Base-by-base conservation (phyloP, 2,329 filamentous ascomycete genomes). In the Rhynchosporium agropyri region DNA sequence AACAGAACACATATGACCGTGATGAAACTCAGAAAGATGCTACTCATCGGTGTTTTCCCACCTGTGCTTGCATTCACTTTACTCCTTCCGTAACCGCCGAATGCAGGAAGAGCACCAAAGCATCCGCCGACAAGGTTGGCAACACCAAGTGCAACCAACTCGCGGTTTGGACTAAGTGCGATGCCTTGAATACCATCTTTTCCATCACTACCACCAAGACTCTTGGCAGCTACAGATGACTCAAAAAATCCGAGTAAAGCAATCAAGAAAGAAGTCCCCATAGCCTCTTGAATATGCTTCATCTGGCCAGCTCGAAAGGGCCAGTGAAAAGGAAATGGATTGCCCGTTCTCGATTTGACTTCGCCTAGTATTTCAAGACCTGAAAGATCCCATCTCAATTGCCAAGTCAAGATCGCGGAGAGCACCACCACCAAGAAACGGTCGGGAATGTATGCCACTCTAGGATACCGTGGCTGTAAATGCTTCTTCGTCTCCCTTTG, bases 221-320 rank as follows among this genome's bases (percentile, higher is more conserved):
- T 94, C 77, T 98, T 98, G 42, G 95, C 95, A 0, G 95, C 95
- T 12, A 99, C 92, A 0, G 92, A 97, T 2, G 92, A 97, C 76
- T 99, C 95, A 71, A 99, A 99, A 77, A 99, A 99, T n/a, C 95
- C 95, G 0, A 99, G 86, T 29, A 99, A 82, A 0, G 93, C 92
- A 67, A 99, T 97, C 60, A 98, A 82, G 72, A 99, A 97, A 0
- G 92, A 90, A 0, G 95, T 98, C 58, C 91, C 89, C 83, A 98
- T 89, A 43, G 92, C 90, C 66, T 92, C 89, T 28, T 90, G 88
- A 60, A 96, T 90, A 73, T 97, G 89, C 29, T 85, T 83, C 81
- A 98, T 87, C 69, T 96, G 86, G 4, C 85, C 81, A 2, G 85
- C 78, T 67, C 88, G 85, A 72, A 97, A 95, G 0, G 95, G 94